Conservation (phyloP, 108 stramenopile genomes). For the Mediolabrus comicus region DNA sequence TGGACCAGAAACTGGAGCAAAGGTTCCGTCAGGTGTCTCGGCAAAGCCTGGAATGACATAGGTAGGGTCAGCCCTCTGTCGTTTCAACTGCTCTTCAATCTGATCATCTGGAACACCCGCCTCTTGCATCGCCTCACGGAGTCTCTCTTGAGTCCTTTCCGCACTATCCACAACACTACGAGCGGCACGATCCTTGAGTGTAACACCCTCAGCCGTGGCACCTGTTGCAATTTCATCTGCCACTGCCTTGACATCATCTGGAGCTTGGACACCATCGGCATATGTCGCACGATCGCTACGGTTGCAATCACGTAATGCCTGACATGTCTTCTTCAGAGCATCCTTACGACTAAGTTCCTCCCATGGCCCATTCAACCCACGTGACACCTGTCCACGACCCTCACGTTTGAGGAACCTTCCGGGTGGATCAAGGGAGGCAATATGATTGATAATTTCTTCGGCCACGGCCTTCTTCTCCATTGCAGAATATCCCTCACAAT, state of each 20-base stretch:
- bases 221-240: constrained; percentile 28
- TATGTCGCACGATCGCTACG: constrained; percentile 74
- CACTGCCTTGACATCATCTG: constrained; percentile 59
- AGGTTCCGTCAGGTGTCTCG: constrained; percentile 20
- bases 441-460: constrained; percentile 73
- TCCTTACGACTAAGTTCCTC: constrained; percentile 61
- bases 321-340: constrained; percentile 70
- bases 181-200: constrained; percentile 53
- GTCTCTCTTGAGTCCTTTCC: constrained; percentile 25
- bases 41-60: constrained; percentile 46
- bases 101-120: constrained; percentile 42
- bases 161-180: constrained; percentile 33
- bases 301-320: constrained; percentile 80
- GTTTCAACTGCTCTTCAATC: constrained; percentile 39
- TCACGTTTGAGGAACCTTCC: constrained; percentile 77
- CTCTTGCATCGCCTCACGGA: constrained; percentile 40
- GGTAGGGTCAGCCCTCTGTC: constrained; percentile 38
- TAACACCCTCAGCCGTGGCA: constrained; percentile 36
- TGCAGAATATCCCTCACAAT: constrained; percentile 62
- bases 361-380: constrained; percentile 75
- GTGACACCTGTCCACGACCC: constrained; percentile 46
- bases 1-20: constrained; percentile 18
- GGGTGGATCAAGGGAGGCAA: constrained; percentile 64
- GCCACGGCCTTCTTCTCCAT: constrained; percentile 77
- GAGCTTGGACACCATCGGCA: constrained; percentile 54